Conservation (phyloP, 2,329 filamentous ascomycete species). For the Aspergillus niger region DNA sequence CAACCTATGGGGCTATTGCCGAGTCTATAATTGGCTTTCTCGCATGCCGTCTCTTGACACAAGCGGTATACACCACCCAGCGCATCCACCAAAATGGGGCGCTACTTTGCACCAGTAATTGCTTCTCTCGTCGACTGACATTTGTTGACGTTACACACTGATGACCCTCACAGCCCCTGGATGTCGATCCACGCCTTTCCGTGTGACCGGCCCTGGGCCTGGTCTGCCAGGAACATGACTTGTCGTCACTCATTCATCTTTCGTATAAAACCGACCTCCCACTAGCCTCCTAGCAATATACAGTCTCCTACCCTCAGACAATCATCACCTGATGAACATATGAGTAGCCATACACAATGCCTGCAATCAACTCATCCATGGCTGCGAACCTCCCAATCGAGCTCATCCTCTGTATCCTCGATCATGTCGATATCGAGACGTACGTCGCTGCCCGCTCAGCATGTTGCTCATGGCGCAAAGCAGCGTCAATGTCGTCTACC, state of each 20-base stretch:
- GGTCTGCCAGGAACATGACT: not conserved
- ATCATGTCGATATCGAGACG: conserved; percentile 19
- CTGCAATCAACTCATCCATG: conserved; percentile 1
- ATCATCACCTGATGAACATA: not conserved
- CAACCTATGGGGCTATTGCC: conserved; percentile 2
- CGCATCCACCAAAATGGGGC: not conserved
- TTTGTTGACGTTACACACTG: not conserved
- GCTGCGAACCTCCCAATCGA: conserved; percentile 20
- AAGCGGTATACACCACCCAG: not conserved
- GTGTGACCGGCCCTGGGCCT: not conserved
- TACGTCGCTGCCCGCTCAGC: conserved; percentile 21
- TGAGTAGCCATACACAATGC: not conserved
- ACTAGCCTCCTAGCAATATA: not conserved
- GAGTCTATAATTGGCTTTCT: conserved; percentile 1
- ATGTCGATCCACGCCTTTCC: not conserved
- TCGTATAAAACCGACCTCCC: not conserved
- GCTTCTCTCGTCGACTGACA: not conserved
- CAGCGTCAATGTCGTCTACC: conserved; percentile 21
- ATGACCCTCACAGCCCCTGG: no score
- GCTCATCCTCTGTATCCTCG: conserved; percentile 24
- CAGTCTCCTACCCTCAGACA: not conserved
- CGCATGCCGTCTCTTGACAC: not conserved
- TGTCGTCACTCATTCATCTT: not conserved
- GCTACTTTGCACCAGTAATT: not conserved
- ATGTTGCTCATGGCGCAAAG: conserved; percentile 20